Conservation (phyloP, 169 alveolate genomes). For the Plasmodium vinckei region DNA sequence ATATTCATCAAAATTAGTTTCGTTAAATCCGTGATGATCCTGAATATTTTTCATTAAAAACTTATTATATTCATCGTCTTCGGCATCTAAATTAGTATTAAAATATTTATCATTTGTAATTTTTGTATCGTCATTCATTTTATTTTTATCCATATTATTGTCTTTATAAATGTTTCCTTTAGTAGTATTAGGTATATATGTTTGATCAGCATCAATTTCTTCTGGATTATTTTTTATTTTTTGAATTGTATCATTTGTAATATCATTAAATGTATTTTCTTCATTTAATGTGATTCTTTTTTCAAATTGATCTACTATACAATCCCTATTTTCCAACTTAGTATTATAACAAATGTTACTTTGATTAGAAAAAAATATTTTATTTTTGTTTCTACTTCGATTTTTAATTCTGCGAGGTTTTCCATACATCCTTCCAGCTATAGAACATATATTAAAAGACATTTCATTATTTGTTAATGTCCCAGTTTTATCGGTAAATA, state of each 20-base stretch:
- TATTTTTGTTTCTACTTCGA: background rate
- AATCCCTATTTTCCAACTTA: background rate
- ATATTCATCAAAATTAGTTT: background rate
- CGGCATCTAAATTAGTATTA: no score
- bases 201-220: background rate
- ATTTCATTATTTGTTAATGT: slow-evolving; percentile 97
- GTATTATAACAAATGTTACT: background rate
- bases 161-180: no score
- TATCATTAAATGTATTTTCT: background rate
- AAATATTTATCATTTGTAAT: no score
- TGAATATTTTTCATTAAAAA: background rate
- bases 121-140: no score
- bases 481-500: slow-evolving; percentile 99
- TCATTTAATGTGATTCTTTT: background rate
- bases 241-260: background rate
- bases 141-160: no score
- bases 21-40: background rate
- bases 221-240: background rate
- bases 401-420: background rate
- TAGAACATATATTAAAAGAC: slow-evolving; percentile 90
- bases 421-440: slow-evolving; percentile 71
- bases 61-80: slow-evolving; percentile 2
- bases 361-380: background rate
- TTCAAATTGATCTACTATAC: background rate
- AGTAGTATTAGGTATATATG: no score